Conservation (phyloP, 208 protist genomes). For the Paratrypanosoma confusum region DNA sequence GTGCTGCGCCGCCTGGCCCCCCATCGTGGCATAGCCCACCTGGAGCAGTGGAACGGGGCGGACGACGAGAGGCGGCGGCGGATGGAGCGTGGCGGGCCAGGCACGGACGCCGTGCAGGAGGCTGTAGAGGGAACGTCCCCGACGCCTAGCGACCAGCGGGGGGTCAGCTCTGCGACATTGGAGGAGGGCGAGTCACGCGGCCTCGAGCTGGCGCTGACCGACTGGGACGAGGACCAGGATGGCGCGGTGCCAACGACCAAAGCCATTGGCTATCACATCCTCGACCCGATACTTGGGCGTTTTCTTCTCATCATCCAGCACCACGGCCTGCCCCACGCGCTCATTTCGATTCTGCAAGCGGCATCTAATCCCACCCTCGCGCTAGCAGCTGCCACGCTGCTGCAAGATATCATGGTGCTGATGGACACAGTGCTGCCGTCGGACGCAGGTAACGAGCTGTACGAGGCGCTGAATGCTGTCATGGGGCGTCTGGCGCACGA, state of each 20-base stretch:
- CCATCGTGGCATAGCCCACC: constrained; percentile 50
- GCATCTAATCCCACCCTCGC: constrained; percentile 33
- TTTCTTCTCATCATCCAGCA: constrained; percentile 61
- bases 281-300: constrained; percentile 66
- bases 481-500: constrained; percentile 50
- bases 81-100: too few relatives aligned
- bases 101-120: too few relatives aligned
- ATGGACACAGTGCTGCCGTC: constrained; percentile 82
- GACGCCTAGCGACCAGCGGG: too few relatives aligned
- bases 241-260: constrained; percentile 74
- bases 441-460: constrained; percentile 51
- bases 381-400: constrained; percentile 39
- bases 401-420: constrained; percentile 77
- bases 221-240: background rate
- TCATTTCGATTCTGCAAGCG: constrained; percentile 53
- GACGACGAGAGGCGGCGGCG: constrained; percentile 47
- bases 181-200: background rate
- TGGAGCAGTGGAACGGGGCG: constrained; percentile 55
- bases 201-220: background rate
- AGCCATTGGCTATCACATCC: constrained; percentile 73
- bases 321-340: constrained; percentile 74
- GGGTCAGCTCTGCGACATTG: background rate
- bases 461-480: constrained; percentile 65
- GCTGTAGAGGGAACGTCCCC: too few relatives aligned
- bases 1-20: constrained; percentile 60